Conservation (phyloP, 1,284 basidiomycete species). For the Microbotryum scabiosae region DNA sequence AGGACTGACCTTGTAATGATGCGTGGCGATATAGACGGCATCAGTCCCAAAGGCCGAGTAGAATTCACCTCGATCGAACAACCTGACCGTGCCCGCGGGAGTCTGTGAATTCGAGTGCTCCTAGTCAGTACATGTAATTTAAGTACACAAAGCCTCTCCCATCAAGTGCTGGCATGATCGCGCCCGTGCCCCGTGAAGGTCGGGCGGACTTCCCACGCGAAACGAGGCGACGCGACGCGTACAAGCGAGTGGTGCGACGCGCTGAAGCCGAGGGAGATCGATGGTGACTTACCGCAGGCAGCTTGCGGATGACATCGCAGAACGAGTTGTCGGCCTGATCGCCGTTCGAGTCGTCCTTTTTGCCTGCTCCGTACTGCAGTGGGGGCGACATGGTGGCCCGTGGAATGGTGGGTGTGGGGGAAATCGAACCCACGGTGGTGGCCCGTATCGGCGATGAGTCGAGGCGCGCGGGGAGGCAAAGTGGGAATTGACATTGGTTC, state of each 20-base stretch:
- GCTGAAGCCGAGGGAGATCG: not conserved
- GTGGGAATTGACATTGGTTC: too few relatives aligned
- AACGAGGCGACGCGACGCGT: not conserved
- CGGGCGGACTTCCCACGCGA: not conserved
- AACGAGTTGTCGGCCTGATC: conserved; percentile 10
- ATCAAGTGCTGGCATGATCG: not conserved
- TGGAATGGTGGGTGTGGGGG: too few relatives aligned
- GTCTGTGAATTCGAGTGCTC: conserved; percentile 32
- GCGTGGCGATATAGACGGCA: conserved; percentile 74
- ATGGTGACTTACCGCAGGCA: conserved; percentile 9
- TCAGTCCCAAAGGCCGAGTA: conserved; percentile 84
- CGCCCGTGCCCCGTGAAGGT: not conserved
- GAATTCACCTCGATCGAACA: conserved; percentile 78
- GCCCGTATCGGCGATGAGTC: too few relatives aligned
- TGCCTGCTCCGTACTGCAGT: conserved; percentile 9
- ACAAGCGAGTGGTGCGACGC: not conserved
- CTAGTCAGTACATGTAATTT: not conserved
- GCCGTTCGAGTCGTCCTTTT: not conserved
- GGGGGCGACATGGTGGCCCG: not conserved
- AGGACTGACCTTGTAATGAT: conserved; percentile 45
- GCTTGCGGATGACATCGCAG: conserved; percentile 16
- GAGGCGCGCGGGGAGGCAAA: too few relatives aligned
- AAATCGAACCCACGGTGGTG: too few relatives aligned
- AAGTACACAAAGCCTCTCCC: not conserved
- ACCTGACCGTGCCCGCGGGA: conserved; percentile 55